A percentile compares a stretch with the other conserved stretches of the same genome.
phyloP scores from a whole-genome alignment of 1,139 yeast genomes.

The Williopsis jadinii region DNA sequence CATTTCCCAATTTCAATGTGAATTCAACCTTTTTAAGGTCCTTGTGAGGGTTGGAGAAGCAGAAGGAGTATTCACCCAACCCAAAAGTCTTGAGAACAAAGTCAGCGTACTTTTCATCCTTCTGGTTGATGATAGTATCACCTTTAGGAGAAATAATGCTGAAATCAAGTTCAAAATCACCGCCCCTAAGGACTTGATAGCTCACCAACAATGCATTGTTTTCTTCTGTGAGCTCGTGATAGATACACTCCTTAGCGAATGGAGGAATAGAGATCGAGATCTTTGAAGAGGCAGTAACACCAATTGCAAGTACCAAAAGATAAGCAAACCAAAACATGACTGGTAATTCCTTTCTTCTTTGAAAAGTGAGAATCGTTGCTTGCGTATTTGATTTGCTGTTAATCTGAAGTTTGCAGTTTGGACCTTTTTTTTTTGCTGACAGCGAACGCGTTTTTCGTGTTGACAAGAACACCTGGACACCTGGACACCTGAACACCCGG shows the following conservation, averaged over 20 bases:
- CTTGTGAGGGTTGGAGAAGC: slow-evolving; percentile 60
- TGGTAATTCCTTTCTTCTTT: background rate
- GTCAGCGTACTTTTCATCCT: slow-evolving; percentile 53
- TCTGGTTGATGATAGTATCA: slow-evolving; percentile 45
- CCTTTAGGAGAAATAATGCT: slow-evolving; percentile 56
- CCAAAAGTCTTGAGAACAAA: slow-evolving; percentile 44
- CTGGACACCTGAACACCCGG: too few species aligned
- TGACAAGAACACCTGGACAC: too few species aligned
- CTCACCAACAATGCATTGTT: slow-evolving; percentile 32
- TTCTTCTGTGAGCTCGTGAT: slow-evolving; percentile 26
- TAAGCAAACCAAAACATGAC: slow-evolving; percentile 3
- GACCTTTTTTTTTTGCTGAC: too few species aligned
- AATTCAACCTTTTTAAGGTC: slow-evolving; percentile 61
- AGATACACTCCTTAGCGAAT: slow-evolving; percentile 35
- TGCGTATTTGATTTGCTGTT: too few species aligned
- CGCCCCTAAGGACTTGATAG: slow-evolving; percentile 54
- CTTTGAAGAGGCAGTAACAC: slow-evolving; percentile 13
- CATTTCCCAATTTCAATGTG: slow-evolving; percentile 48
- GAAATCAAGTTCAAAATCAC: slow-evolving; percentile 62
- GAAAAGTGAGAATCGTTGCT: too few species aligned
- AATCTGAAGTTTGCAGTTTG: too few species aligned
- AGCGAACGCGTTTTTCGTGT: too few species aligned
- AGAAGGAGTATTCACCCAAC: slow-evolving; percentile 58
- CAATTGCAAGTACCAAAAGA: slow-evolving; percentile 1
- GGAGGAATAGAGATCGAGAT: slow-evolving; percentile 22